Evolutionary conservation across 2,329 filamentous ascomycete species (phyloP), one percentile per base, ranked within the genome.

Genomic region (Pseudogymnoascus sp.): DNA sequence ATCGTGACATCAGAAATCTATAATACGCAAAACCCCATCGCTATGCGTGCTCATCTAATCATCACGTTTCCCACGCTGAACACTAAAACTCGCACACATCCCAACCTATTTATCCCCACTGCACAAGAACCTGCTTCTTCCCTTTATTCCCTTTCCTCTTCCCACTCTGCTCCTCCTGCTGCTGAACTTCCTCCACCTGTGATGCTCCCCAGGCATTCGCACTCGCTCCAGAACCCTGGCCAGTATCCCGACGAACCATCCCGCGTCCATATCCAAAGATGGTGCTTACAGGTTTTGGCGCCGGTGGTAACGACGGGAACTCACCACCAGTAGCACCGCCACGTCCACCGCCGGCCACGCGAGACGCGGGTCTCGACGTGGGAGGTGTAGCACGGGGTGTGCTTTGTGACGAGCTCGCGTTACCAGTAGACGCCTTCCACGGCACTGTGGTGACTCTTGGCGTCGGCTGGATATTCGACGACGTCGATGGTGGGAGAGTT

Each of bases 251-350:
- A 55, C 82, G 76, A 13, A 87, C 83, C 33, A 78, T 69, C 73
- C 3, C 83, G 76, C 4, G 76, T 73, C 84, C 84, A 67, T 86
- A 86, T 2, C 83, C 83, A 61, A 86, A 85, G 48, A 87, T 84
- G 0, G 82, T 84, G 1, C 82, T 85, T 42, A 78, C 77, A 2
- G 83, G 82, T 69, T 87, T 97, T 0, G 89, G 82, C 1, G 91
- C 92, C 0, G 86, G 80, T 0, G 92, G 92, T 0, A 97, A 80
- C 1, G 91, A 87, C 0, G 92, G 93, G 74, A 97, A 97, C 0
- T 86, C 85, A 65, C 92, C 87, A 8, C 72, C 69, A 7, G 69
- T 72, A 27, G 31, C 42, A 1, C 58, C 58, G 4, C 58, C 58
- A 15, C 58, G 33, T 3, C 36, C 36, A 3, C 58, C 58, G 39